Evolutionary conservation across 1,284 basidiomycete genomes (phyloP), one percentile per base, ranked within the genome.

Genomic region (Irpex sp.): DNA sequence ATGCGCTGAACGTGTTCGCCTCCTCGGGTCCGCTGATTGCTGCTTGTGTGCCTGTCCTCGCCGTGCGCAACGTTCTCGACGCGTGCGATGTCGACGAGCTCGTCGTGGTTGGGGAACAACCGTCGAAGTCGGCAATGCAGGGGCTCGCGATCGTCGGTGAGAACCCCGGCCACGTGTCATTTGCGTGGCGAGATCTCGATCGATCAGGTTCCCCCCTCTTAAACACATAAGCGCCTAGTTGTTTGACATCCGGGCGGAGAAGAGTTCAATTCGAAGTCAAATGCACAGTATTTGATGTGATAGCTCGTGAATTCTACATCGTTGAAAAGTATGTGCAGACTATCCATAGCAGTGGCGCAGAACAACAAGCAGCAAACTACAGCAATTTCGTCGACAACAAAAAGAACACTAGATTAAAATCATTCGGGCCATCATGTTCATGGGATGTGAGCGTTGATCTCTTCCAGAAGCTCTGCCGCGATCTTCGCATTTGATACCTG

Each of bases 401-500:
- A 56, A 37, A 37, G 15, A 57, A 56, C 60, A 61, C 26, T 26
- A 26, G 26, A 26, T 26, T 26, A 26, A 26, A 26, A 26, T 26
- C 26, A 26, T 26, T 26, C 3, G 26, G 58, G 36, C 8, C 17
- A 43, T 51, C 26, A 43, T 26, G 37, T 50, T 60, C 72, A 71
- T 21, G 61, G 76, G 53, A 77, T 76, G 61, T 74, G 72, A 57
- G 71, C 66, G 54, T 71, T 74, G 66, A 77, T 75, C 69, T 75
- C 74, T 33, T 74, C 74, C 8, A 76, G 67, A 13, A 77, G 71
- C 58, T 75, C 75, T 21, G 68, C 68, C 4, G 75, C 75, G 39
- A 74, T 70, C 67, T 76, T 76, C 49, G 74, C 71, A 54, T 65
- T 76, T 36, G 72, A 70, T 5, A 77, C 71, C 76, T 77, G 60